phyloP scores from a whole-genome alignment of 495 filamentous ascomycete genomes.

The Parmelia sp. region DNA sequence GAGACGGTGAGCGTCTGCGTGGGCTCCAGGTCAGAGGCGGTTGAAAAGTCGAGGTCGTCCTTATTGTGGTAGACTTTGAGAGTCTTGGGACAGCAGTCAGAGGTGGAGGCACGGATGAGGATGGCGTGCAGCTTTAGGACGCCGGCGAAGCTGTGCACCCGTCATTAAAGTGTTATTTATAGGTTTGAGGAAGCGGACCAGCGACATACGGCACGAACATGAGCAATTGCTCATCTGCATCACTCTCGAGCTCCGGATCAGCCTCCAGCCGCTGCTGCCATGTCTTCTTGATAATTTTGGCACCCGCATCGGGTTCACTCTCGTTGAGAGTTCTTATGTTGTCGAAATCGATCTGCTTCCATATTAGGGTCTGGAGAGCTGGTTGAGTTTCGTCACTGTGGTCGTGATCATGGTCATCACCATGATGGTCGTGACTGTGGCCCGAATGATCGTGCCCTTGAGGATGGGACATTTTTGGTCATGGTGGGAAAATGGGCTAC shows the following conservation, averaged over 20 bases:
- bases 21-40: conserved; percentile 59
- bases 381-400: conserved; percentile 88
- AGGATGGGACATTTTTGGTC: conserved; percentile 32
- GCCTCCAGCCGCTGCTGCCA: conserved; percentile 72
- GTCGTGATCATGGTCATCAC: conserved; percentile 50
- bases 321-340: conserved; percentile 84
- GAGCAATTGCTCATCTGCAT: conserved; percentile 87
- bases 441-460: conserved; percentile 28
- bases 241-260: conserved; percentile 70
- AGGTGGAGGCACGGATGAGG: conserved; percentile 69
- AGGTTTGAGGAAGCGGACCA: neutral
- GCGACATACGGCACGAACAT: conserved; percentile 78
- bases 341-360: conserved; percentile 86
- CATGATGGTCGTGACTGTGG: conserved; percentile 38
- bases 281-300: conserved; percentile 76
- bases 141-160: conserved; percentile 68
- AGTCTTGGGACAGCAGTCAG: conserved; percentile 67
- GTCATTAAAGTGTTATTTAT: neutral
- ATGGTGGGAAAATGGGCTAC: conserved; percentile 2
- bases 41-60: conserved; percentile 75
- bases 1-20: conserved; percentile 75
- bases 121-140: conserved; percentile 88
- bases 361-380: conserved; percentile 78
- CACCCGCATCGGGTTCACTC: conserved; percentile 56
- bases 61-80: conserved; percentile 80